Conservation (phyloP, 495 filamentous ascomycete species). For the Xylaria scruposa region DNA sequence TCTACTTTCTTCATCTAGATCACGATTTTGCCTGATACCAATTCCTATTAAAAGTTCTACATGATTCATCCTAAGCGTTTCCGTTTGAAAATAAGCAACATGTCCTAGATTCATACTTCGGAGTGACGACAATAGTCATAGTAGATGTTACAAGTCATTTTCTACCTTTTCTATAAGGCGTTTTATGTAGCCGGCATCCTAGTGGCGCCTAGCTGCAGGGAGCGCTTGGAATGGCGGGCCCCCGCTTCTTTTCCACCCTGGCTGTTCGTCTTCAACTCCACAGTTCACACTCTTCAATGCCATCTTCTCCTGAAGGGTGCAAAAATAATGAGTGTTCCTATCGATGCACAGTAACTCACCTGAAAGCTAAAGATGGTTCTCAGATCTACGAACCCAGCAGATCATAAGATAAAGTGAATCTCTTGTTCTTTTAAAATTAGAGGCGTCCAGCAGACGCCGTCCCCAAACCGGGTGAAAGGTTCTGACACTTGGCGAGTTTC, state of each 20-base stretch:
- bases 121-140: not conserved
- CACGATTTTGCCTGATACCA: conserved; percentile 24
- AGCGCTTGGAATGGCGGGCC: not conserved
- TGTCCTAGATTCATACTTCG: not conserved
- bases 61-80: not conserved
- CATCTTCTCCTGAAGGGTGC: not conserved
- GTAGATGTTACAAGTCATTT: not conserved
- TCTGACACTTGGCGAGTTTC: conserved; percentile 23
- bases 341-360: not conserved
- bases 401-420: not conserved
- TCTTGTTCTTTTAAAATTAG: not conserved
- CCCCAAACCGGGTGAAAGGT: conserved; percentile 21
- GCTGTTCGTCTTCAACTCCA: not conserved
- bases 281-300: not conserved
- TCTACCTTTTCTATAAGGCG: too few relatives aligned
- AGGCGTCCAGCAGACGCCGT: not conserved
- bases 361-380: not conserved
- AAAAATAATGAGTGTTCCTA: not conserved
- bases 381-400: conserved; percentile 9
- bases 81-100: not conserved
- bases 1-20: not conserved
- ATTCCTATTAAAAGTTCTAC: not conserved
- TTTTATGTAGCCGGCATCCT: too few relatives aligned
- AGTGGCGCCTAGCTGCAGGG: not conserved
- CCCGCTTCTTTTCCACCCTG: not conserved